Base-by-base conservation (phyloP, 768 basidiomycete genomes). In the Termitomyces sp. region DNA sequence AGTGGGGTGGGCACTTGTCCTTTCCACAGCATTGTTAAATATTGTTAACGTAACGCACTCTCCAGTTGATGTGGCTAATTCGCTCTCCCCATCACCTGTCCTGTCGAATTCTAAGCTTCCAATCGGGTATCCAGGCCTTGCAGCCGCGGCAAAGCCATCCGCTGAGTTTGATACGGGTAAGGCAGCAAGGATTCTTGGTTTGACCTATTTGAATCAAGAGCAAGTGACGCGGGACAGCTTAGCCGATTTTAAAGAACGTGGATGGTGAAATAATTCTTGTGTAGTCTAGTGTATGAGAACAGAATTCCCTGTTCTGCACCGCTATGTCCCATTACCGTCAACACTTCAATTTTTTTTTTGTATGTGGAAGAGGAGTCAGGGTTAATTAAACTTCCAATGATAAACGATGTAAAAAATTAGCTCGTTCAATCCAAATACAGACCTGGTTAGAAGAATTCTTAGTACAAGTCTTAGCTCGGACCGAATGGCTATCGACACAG, bases 181-280 rank as follows among this genome's bases (percentile, higher is more conserved):
- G 63, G 72, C 69, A 9, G 66, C 66, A 38, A 70, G 69, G 40
- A 68, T 82, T 2, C 69, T 82, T 5, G 78, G 79, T 2, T 54
- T 82, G n/a, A 73, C 72, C 56, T 82, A 77, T 55, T 69, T 69
- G 13, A 69, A 71, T 5, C 71, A 74, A 49, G 75, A 75, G 61
- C 73, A 80, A 63, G 74, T 73, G 5, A 70, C 76, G 12, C 72
- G 61, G 56, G 82, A 79, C 58, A 73, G 68, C 10, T 56, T 82
- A 41, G 70, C 67, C 2, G 76, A 82, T 60, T 81, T 75, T 56
- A 73, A 75, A 63, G 67, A 63, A 20, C 71, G 74, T n/a, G 77
- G 77, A 0, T 81, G 78, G 79, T 75, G 46, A 63, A 41, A 18
- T 2, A 26, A 26, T 8, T 51, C 14, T 26, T 16, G 10, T 51